Conservation (phyloP, 2,329 filamentous ascomycete species). For the Cercospora canescens region DNA sequence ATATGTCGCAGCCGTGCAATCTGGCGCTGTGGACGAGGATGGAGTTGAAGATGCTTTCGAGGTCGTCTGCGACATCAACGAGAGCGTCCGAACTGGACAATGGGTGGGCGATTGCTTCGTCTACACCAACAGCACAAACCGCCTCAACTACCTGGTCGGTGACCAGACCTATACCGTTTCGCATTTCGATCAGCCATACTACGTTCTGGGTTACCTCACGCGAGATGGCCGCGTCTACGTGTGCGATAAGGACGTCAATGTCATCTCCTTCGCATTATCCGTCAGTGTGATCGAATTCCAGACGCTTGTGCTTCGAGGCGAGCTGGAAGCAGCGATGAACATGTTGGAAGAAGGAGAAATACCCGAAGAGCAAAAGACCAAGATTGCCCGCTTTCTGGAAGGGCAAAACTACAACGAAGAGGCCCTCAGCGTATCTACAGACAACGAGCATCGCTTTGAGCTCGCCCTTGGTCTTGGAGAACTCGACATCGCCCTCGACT, state of each 20-base stretch:
- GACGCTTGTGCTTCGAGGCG: constrained; percentile 88
- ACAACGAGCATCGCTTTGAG: constrained; percentile 95
- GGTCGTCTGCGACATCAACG: constrained; percentile 91
- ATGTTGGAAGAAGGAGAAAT: constrained; percentile 70
- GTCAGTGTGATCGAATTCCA: constrained; percentile 95
- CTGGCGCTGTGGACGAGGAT: constrained; percentile 80
- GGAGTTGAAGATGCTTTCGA: constrained; percentile 96
- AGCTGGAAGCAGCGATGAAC: constrained; percentile 88
- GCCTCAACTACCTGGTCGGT: constrained; percentile 94
- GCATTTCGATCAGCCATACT: constrained; percentile 94
- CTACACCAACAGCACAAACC: constrained; percentile 96
- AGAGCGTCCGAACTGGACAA: constrained; percentile 89
- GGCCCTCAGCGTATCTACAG: constrained; percentile 89
- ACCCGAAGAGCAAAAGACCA: constrained; percentile 92
- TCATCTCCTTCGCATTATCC: constrained; percentile 87
- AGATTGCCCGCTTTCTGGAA: constrained; percentile 95
- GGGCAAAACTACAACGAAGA: constrained; percentile 97
- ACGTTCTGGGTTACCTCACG: constrained; percentile 91
- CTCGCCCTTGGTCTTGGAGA: constrained; percentile 80
- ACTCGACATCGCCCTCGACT: constrained; percentile 79
- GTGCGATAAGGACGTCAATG: constrained; percentile 90
- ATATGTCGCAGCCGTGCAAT: constrained; percentile 79
- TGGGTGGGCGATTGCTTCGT: constrained; percentile 99
- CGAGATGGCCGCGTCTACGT: constrained; percentile 94
- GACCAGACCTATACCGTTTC: constrained; percentile 98